Evolutionary conservation across 495 filamentous ascomycete species (phyloP).

Genomic region (Usnea hakonensis): DNA sequence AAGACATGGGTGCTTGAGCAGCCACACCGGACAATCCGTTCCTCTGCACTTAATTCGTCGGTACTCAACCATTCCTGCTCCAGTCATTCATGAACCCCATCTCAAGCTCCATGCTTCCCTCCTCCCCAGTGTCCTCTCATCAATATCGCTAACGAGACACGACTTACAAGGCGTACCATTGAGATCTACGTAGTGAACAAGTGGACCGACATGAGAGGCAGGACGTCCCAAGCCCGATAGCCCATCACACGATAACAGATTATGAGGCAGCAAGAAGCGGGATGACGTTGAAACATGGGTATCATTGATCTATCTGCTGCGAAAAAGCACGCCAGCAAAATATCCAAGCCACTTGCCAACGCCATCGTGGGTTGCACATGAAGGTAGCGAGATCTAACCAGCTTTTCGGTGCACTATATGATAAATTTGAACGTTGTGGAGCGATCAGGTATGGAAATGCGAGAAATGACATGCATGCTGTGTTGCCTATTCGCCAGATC

Average conservation of each 20-base stretch:
- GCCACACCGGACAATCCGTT: not conserved
- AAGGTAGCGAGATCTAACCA: not conserved
- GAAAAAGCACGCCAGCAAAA: not conserved
- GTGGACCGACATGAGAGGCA: not conserved
- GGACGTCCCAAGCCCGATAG: not conserved
- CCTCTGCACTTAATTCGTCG: not conserved
- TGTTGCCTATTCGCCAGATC: too few species aligned
- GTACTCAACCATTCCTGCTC: too few species aligned
- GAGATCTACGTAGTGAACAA: not conserved
- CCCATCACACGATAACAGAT: not conserved
- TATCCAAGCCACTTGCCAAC: not conserved
- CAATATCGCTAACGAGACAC: not conserved
- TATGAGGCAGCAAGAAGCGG: not conserved
- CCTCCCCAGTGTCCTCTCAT: not conserved
- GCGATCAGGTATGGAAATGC: not conserved
- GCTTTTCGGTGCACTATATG: not conserved
- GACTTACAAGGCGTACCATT: not conserved
- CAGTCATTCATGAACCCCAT: not conserved
- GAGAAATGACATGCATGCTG: not conserved
- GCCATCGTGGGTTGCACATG: too few species aligned
- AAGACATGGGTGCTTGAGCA: not conserved
- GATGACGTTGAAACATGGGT: not conserved
- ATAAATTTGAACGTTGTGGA: not conserved
- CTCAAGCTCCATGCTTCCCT: not conserved
- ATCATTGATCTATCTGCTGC: not conserved